A percentile compares a stretch with the other conserved stretches of the same genome.
phyloP scores from a whole-genome alignment of 805 yeast genomes.

The Zygosaccharomyces bailii region DNA sequence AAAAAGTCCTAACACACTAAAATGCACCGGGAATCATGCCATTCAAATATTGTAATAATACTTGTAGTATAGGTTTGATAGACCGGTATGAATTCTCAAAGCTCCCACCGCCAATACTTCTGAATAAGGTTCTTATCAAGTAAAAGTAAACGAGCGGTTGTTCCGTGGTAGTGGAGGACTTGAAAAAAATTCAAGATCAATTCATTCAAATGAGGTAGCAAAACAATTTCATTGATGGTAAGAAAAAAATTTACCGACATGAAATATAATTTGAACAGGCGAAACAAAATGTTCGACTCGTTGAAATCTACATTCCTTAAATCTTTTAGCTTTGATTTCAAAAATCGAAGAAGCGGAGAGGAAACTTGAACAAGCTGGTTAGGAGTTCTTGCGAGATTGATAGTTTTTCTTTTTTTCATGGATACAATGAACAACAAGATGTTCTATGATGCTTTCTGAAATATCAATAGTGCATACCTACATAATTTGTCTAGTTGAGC shows the following conservation, averaged over 20 bases:
- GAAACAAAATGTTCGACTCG: slow-evolving; percentile 73
- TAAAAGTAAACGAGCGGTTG: slow-evolving; percentile 91
- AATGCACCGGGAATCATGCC: slow-evolving; percentile 84
- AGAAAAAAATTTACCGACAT: slow-evolving; percentile 96
- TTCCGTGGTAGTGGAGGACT: slow-evolving; percentile 75
- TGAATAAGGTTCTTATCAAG: slow-evolving; percentile 79
- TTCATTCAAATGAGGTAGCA: slow-evolving; percentile 82
- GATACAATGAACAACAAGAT: too few species aligned
- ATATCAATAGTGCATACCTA: too few species aligned
- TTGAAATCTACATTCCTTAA: slow-evolving; percentile 77
- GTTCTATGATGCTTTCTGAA: too few species aligned
- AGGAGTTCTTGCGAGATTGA: too few species aligned
- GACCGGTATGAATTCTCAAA: slow-evolving; percentile 91
- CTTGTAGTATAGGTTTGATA: slow-evolving; percentile 86
- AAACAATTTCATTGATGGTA: slow-evolving; percentile 76
- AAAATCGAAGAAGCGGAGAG: slow-evolving; percentile 71
- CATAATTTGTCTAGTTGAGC: too few species aligned
- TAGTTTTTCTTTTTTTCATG: too few species aligned
- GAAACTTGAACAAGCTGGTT: too few species aligned
- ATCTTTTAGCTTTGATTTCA: slow-evolving; percentile 67
- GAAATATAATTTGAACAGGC: slow-evolving; percentile 87
- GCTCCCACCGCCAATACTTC: slow-evolving; percentile 96
- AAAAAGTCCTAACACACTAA: slow-evolving; percentile 92
- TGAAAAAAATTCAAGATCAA: slow-evolving; percentile 76
- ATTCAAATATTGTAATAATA: slow-evolving; percentile 78